A percentile compares a stretch with the other conserved stretches of the same genome.
phyloP scores from a whole-genome alignment of 2,329 filamentous ascomycete species.

The Pseudocercospora macadamiae region DNA sequence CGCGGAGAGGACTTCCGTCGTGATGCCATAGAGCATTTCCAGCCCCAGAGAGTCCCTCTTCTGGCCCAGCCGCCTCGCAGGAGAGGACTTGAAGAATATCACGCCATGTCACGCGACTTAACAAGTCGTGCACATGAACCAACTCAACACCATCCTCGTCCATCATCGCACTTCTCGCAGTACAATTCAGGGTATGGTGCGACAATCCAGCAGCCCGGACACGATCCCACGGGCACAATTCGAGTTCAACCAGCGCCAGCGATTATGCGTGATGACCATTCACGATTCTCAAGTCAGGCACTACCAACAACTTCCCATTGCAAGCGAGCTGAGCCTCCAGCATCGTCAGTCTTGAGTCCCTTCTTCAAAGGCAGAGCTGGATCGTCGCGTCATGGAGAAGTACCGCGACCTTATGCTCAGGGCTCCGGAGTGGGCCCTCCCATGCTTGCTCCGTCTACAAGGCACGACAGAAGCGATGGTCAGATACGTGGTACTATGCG shows the following conservation, averaged over 20 bases:
- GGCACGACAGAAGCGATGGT: not conserved
- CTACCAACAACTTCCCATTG: not conserved
- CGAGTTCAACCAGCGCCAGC: too few relatives aligned
- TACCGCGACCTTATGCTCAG: not conserved
- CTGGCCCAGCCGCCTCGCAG: not conserved
- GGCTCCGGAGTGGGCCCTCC: not conserved
- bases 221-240: too few relatives aligned
- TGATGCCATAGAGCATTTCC: not conserved
- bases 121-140: not conserved
- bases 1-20: not conserved
- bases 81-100: not conserved
- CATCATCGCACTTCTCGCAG: too few relatives aligned
- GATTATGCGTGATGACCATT: not conserved
- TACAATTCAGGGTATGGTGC: too few relatives aligned
- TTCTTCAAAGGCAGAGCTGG: conserved; percentile 36
- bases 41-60: not conserved
- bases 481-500: not conserved
- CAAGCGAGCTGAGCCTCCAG: conserved; percentile 5
- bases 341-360: conserved; percentile 43
- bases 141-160: too few relatives aligned
- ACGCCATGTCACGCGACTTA: not conserved
- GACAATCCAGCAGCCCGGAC: not conserved
- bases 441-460: not conserved
- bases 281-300: not conserved
- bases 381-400: not conserved